These are phyloP conservation scores for Ceratobasidium sp. DNA, from an alignment of 1,284 basidiomycete genomes.

Conservation along the genomic window DNA sequence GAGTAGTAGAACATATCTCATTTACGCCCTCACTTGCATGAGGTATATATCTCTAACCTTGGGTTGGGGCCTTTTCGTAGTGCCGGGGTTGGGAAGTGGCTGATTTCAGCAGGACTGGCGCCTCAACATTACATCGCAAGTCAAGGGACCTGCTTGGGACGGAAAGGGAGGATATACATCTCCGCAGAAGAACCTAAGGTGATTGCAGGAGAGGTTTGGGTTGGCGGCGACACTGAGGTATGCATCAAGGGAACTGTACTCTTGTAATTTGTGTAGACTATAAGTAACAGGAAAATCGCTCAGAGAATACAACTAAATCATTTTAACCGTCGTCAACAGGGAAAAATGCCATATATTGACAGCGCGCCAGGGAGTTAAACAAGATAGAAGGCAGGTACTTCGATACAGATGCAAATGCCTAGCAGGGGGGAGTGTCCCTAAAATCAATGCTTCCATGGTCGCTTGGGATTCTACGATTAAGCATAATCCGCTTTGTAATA, in stretches of 20 bases:
- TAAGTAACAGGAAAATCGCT: too few species aligned
- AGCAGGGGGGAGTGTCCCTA: too few species aligned
- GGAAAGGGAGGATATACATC: constrained; percentile 11
- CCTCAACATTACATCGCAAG: constrained; percentile 15
- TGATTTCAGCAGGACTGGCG: constrained; percentile 24
- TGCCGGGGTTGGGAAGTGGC: constrained; percentile 28
- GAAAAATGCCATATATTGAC: too few species aligned
- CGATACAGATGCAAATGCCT: too few species aligned
- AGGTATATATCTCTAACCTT: neutral
- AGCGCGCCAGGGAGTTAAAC: too few species aligned
- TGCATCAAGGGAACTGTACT: constrained; percentile 13
- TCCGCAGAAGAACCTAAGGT: neutral
- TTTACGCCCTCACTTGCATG: neutral
- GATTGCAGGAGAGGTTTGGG: neutral
- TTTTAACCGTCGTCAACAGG: too few species aligned
- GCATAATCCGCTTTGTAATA: too few species aligned
- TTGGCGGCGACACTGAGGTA: constrained; percentile 9
- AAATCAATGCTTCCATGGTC: too few species aligned
- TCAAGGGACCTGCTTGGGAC: constrained; percentile 29
- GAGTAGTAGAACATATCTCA: neutral
- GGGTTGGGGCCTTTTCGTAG: neutral
- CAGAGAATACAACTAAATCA: too few species aligned
- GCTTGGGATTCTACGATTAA: too few species aligned
- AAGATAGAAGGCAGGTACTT: too few species aligned
- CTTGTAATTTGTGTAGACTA: constrained; percentile 1